These are phyloP conservation scores for Saturnispora zaruensis DNA, from an alignment of 805 yeast species.

Conservation along the genomic window DNA sequence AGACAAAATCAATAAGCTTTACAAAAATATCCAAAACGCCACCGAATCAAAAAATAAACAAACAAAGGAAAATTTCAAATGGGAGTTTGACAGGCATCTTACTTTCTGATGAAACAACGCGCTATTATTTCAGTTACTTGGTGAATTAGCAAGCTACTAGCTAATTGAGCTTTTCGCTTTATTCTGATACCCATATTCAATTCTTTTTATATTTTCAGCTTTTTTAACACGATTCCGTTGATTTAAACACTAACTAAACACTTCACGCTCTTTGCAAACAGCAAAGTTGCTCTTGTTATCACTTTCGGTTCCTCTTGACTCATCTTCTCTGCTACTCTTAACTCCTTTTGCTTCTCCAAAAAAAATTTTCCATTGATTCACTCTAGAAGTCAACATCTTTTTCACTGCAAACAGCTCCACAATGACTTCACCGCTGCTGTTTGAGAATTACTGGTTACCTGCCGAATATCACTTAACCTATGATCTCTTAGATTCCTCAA, in stretches of 20 bases:
- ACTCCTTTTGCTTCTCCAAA: background rate
- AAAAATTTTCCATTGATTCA: background rate
- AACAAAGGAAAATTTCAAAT: background rate
- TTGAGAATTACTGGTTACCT: conserved; percentile 32
- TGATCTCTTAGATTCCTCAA: conserved; percentile 28
- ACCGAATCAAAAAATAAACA: background rate
- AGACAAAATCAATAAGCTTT: background rate
- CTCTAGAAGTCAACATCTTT: background rate
- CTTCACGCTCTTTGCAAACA: background rate
- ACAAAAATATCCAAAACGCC: background rate
- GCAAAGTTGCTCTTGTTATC: background rate
- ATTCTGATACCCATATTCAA: too few relatives aligned
- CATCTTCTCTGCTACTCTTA: background rate
- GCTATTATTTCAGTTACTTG: too few relatives aligned
- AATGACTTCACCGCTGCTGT: conserved; percentile 18
- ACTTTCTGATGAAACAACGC: too few relatives aligned
- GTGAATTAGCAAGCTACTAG: too few relatives aligned
- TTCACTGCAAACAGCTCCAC: background rate
- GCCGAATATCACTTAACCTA: conserved; percentile 30
- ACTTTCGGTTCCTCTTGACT: background rate
- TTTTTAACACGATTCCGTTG: too few relatives aligned
- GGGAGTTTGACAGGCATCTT: too few relatives aligned
- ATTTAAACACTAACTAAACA: too few relatives aligned
- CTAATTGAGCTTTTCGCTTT: too few relatives aligned
- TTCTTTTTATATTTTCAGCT: too few relatives aligned